These are phyloP conservation scores for Metarhizium brunneum DNA, from an alignment of 2,329 filamentous ascomycete genomes.

Conservation along the genomic window DNA sequence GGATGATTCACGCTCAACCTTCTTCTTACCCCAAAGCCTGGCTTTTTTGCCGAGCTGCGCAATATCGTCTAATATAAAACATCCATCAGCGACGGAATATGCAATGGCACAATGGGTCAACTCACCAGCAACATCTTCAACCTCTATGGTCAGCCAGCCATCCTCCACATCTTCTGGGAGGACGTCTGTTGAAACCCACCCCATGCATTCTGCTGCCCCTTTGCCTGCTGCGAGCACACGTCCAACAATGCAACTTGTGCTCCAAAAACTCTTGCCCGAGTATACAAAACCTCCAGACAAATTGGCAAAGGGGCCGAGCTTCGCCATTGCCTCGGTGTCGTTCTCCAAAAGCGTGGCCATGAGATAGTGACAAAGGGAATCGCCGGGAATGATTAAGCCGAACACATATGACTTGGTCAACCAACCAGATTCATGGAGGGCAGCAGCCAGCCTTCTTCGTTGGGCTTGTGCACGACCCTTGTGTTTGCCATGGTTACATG, in stretches of 20 bases:
- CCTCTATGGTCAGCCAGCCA: slow-evolving; percentile 51
- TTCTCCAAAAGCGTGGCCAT: slow-evolving; percentile 59
- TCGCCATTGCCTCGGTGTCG: slow-evolving; percentile 49
- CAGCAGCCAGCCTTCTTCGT: slow-evolving; percentile 45
- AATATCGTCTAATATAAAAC: slow-evolving; percentile 31
- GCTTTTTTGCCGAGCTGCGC: slow-evolving; percentile 43
- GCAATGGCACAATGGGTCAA: slow-evolving; percentile 2
- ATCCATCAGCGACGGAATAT: neutral
- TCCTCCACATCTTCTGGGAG: slow-evolving; percentile 40
- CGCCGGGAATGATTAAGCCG: slow-evolving; percentile 55
- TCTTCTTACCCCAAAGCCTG: slow-evolving; percentile 51
- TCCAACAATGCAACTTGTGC: slow-evolving; percentile 55
- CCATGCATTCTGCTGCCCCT: slow-evolving; percentile 56
- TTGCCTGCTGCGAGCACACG: slow-evolving; percentile 54
- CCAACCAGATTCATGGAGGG: slow-evolving; percentile 53
- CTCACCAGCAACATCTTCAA: slow-evolving; percentile 43
- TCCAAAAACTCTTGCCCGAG: slow-evolving; percentile 58
- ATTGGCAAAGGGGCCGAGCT: slow-evolving; percentile 50
- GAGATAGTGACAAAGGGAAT: slow-evolving; percentile 51
- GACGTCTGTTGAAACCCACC: slow-evolving; percentile 56
- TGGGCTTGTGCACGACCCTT: slow-evolving; percentile 28
- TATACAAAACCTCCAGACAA: slow-evolving; percentile 58
- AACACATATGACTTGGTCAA: slow-evolving; percentile 60
- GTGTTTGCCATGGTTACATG: slow-evolving; percentile 19
- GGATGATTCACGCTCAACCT: slow-evolving; percentile 49